Conservation (phyloP, 805 yeast species). For the Alloascoidea africana region DNA sequence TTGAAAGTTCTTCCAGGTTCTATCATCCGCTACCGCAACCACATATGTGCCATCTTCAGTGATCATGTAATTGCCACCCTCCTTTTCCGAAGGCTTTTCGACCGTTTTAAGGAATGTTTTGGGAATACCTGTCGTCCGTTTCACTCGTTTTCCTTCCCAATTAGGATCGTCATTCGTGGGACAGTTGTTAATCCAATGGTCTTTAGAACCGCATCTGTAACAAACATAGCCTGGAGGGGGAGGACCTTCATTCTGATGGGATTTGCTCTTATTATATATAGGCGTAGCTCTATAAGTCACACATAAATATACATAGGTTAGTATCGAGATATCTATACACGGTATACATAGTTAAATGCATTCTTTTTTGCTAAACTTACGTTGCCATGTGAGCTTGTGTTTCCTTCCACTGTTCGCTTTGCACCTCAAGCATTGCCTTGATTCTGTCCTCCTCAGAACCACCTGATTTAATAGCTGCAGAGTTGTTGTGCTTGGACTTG, state of each 20-base stretch:
- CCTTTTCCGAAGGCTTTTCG: constrained; percentile 62
- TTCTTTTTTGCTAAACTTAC: constrained; percentile 6
- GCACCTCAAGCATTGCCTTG: constrained; percentile 82
- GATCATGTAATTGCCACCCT: constrained; percentile 46
- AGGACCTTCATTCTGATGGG: constrained; percentile 44
- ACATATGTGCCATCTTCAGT: constrained; percentile 94
- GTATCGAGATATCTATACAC: too few relatives aligned
- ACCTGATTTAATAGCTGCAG: constrained; percentile 14
- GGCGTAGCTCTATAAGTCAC: constrained; percentile 76
- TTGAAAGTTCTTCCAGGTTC: constrained; percentile 81
- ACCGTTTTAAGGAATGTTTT: constrained; percentile 79
- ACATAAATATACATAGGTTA: not conserved
- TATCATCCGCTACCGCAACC: constrained; percentile 86
- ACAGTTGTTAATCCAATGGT: constrained; percentile 93
- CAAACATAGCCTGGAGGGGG: constrained; percentile 97
- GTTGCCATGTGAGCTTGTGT: constrained; percentile 80
- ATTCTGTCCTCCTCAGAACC: constrained; percentile 77
- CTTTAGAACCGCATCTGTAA: constrained; percentile 90
- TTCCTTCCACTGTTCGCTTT: constrained; percentile 88
- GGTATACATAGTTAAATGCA: too few relatives aligned
- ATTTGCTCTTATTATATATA: constrained; percentile 35
- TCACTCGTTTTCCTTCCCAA: constrained; percentile 83
- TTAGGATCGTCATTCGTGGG: constrained; percentile 89
- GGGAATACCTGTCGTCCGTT: constrained; percentile 95
- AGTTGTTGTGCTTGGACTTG: constrained; percentile 17